phyloP scores from a whole-genome alignment of 345 rosid species.

The Corchorus capsularis region DNA sequence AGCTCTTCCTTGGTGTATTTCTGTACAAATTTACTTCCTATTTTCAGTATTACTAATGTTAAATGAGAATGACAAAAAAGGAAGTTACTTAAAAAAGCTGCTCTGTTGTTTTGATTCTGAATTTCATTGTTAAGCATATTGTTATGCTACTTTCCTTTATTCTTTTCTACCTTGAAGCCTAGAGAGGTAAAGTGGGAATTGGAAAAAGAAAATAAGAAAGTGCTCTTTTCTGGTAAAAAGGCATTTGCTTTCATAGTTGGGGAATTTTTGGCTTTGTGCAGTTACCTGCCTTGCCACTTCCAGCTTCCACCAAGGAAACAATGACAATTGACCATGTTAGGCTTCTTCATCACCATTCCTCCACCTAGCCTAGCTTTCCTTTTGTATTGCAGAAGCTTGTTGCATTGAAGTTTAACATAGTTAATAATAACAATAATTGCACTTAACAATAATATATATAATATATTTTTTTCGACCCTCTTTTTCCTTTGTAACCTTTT shows the following conservation, averaged over 20 bases:
- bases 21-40: background rate
- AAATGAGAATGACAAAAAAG: background rate
- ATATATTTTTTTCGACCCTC: background rate
- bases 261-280: background rate
- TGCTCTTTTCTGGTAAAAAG: background rate
- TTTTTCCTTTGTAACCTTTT: background rate
- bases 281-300: background rate
- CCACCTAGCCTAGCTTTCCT: conserved; percentile 4
- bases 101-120: background rate
- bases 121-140: background rate
- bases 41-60: background rate
- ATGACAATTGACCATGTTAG: background rate
- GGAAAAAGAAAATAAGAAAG: background rate
- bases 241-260: background rate
- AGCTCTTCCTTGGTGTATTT: background rate
- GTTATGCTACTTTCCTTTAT: background rate
- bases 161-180: background rate
- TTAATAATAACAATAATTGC: too few species aligned
- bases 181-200: background rate
- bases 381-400: background rate
- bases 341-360: conserved; percentile 7
- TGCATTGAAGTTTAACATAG: background rate
- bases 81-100: conserved; percentile 2
- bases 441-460: too few species aligned
- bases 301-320: background rate